phyloP scores from a whole-genome alignment of 306 rosid species.

The Acacia confusa region DNA sequence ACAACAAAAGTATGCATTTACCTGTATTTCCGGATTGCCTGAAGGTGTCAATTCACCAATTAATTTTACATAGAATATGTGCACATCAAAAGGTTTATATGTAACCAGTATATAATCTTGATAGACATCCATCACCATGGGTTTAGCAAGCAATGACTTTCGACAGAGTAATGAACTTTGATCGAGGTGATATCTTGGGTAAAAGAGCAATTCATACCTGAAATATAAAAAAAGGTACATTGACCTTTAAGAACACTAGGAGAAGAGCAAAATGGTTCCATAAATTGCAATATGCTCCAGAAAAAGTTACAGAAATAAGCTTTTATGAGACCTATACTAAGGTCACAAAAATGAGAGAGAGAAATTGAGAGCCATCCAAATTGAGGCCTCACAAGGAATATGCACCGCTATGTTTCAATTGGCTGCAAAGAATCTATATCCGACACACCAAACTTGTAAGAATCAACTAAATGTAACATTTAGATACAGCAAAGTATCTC shows the following conservation, averaged over 20 bases:
- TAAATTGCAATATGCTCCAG: neutral
- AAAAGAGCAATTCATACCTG: constrained; percentile 95
- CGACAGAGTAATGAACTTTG: constrained; percentile 93
- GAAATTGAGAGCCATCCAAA: constrained; percentile 1
- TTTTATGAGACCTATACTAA: neutral
- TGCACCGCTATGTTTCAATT: constrained; percentile 14
- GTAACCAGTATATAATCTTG: constrained; percentile 87
- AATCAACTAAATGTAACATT: constrained; percentile 21
- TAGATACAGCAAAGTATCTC: constrained; percentile 49
- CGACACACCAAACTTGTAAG: constrained; percentile 25
- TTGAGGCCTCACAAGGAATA: constrained; percentile 15
- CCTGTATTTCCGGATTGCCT: constrained; percentile 84
- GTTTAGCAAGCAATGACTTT: constrained; percentile 83
- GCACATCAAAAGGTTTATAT: constrained; percentile 92
- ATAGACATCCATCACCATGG: constrained; percentile 97
- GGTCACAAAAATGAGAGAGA: neutral
- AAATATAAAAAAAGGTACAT: constrained; percentile 33
- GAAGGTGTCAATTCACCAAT: constrained; percentile 83
- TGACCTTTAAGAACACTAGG: constrained; percentile 24
- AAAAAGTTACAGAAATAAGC: constrained; percentile 20
- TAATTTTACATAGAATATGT: constrained; percentile 76
- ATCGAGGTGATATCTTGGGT: constrained; percentile 98
- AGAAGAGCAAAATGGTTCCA: constrained; percentile 26
- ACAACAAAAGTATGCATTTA: constrained; percentile 44
- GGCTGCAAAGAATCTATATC: constrained; percentile 1